Conservation (phyloP, 1,284 basidiomycete species). For the Amylostereum areolatum region DNA sequence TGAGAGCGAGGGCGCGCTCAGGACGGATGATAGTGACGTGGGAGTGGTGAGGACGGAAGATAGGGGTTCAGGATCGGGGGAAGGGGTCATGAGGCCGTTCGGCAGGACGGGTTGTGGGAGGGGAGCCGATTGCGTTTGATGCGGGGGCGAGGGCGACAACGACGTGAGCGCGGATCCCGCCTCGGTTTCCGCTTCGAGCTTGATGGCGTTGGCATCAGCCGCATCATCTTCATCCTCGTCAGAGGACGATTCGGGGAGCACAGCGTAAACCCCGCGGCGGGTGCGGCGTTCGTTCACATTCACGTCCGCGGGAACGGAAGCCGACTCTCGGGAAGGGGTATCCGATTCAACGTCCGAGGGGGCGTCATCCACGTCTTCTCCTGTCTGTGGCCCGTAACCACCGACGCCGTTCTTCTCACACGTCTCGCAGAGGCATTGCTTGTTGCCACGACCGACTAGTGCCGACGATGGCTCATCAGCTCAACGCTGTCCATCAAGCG, state of each 20-base stretch:
- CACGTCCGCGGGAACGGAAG: constrained; percentile 28
- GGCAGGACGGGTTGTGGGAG: constrained; percentile 15
- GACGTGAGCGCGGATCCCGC: constrained; percentile 41
- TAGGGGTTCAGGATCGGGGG: constrained; percentile 19
- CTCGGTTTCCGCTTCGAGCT: constrained; percentile 35
- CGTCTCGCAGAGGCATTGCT: constrained; percentile 84
- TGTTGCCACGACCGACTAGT: constrained; percentile 85
- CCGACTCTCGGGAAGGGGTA: constrained; percentile 27
- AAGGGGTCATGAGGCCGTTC: constrained; percentile 28
- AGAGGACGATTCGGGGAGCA: constrained; percentile 29
- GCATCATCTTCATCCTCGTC: constrained; percentile 47
- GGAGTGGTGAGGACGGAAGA: constrained; percentile 1
- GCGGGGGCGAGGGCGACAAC: constrained; percentile 25
- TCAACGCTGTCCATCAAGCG: neutral
- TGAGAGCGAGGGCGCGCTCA: constrained; percentile 4
- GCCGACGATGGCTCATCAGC: constrained; percentile 2
- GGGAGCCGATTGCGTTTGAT: constrained; percentile 12
- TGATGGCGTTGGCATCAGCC: constrained; percentile 46
- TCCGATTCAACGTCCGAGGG: constrained; percentile 26
- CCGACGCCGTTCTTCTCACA: constrained; percentile 76
- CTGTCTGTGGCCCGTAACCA: constrained; percentile 60
- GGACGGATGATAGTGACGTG: constrained; percentile 6
- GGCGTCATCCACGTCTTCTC: constrained; percentile 37
- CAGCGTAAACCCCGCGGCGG: constrained; percentile 70
- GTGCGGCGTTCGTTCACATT: constrained; percentile 71